Conservation (phyloP, 371 early-diverging fungal genomes). For the Enterocytospora artemiae region DNA sequence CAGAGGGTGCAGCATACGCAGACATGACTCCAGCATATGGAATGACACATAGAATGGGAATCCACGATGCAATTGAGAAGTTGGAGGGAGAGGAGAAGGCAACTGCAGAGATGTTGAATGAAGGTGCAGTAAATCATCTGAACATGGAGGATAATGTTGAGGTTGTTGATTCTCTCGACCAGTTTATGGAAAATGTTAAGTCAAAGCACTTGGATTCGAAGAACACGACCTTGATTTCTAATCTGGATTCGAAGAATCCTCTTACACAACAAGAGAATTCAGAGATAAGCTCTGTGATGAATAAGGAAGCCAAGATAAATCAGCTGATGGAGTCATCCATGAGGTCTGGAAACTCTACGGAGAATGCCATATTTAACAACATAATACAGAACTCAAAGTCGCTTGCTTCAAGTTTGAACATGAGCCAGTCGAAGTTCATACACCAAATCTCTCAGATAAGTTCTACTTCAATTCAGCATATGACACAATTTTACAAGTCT, state of each 20-base stretch:
- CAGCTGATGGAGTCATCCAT: slow-evolving; percentile 2
- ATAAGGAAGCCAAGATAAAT: neutral
- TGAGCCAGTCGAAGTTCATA: no score
- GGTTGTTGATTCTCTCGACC: slow-evolving; percentile 1
- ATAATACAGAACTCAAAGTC: slow-evolving; percentile 14
- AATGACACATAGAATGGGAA: slow-evolving; percentile 30
- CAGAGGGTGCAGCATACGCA: slow-evolving; percentile 30
- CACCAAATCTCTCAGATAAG: no score
- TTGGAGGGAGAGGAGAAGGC: slow-evolving; percentile 4
- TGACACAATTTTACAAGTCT: no score
- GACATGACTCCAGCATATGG: slow-evolving; percentile 42
- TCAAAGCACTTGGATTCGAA: neutral
- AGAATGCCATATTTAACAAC: slow-evolving; percentile 15
- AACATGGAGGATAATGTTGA: slow-evolving; percentile 1
- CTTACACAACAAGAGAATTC: slow-evolving; percentile 25
- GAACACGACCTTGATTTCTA: neutral
- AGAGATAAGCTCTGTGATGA: slow-evolving; percentile 2
- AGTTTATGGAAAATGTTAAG: neutral
- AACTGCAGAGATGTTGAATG: slow-evolving; percentile 1
- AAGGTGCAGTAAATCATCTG: neutral
- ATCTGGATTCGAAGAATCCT: slow-evolving; percentile 25
- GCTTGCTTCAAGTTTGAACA: no score
- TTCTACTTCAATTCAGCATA: no score
- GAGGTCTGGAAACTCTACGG: neutral
- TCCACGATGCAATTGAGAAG: slow-evolving; percentile 31